Base-by-base conservation (phyloP, 2,329 filamentous ascomycete species). In the Venturia carpophila region DNA sequence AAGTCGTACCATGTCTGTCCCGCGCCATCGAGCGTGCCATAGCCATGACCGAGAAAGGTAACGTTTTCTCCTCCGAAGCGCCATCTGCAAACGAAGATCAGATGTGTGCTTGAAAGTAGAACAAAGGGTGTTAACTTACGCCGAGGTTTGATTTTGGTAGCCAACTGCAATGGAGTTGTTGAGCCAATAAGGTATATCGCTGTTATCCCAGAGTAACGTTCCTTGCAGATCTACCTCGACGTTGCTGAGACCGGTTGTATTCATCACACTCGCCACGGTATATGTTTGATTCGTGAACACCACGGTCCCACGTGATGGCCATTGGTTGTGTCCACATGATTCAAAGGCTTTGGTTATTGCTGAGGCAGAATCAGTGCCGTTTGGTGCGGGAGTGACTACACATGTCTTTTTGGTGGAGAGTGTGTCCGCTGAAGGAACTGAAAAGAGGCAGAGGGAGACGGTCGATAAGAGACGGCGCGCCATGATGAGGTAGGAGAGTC, bases 1-100 rank as follows among this genome's bases (percentile, higher is more conserved):
- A 78, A 82, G 67, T 83, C 77, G 69, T 86, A 86, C 83, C 84
- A 87, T 3, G 79, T 77, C 69, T 85, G 81, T 1, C 84, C 62
- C 69, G 86, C 86, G 11, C 84, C 84, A 69, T 86, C 78, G 17
- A 86, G 73, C 2, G 80, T 84, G 5, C 84, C 84, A 27, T 73
- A 71, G 17, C 80, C 80, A 68, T 80, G 73, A 9, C 83, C 83
- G 41, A 80, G 74, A 67, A 82, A 77, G 11, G 74, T 71, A 30
- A 87, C 74, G 39, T 79, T 77, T 13, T 80, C 73, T 5, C 84
- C 84, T 19, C 83, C 83, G 43, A 73, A 69, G 37, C 37, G 43
- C 43, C 43, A 47, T 47, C 43, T 47, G n/a, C 17, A 7, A 5
- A 47, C n/a, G 15, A 47, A 47, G 43, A 47, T 47, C 17, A 47